Evolutionary conservation across 2,329 filamentous ascomycete species (phyloP).

Genomic region (Sarocladium strictum): DNA sequence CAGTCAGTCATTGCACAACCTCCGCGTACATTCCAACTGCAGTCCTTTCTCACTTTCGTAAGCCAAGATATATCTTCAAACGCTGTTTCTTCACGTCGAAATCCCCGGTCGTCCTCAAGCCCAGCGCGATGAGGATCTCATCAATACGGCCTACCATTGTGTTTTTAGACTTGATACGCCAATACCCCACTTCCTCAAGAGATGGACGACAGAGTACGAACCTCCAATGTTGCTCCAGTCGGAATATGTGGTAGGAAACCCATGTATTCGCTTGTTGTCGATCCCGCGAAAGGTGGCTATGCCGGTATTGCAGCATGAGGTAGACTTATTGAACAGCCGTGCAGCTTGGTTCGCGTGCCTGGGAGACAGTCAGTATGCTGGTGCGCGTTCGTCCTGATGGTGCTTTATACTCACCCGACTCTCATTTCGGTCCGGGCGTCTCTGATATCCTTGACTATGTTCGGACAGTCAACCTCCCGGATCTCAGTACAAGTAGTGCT

Average conservation of each 20-base stretch:
- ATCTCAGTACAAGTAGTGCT: not conserved
- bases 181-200: not conserved
- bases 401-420: not conserved
- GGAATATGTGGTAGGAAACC: not conserved
- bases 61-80: not conserved
- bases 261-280: not conserved
- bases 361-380: not conserved
- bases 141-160: not conserved
- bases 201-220: not conserved
- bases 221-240: not conserved
- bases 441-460: not conserved
- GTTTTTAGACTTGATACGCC: not conserved
- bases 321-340: not conserved
- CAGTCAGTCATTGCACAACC: too few relatives aligned
- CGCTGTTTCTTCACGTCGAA: not conserved
- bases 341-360: conserved; percentile 1
- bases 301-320: not conserved
- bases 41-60: not conserved
- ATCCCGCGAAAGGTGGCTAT: not conserved
- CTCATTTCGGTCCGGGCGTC: not conserved
- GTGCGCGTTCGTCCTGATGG: not conserved
- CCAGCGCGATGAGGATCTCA: not conserved
- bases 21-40: too few relatives aligned
- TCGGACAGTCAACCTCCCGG: not conserved
- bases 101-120: not conserved